These are phyloP conservation scores for Ogataea pilisensis DNA, from an alignment of 805 yeast species.

Conservation along the genomic window DNA sequence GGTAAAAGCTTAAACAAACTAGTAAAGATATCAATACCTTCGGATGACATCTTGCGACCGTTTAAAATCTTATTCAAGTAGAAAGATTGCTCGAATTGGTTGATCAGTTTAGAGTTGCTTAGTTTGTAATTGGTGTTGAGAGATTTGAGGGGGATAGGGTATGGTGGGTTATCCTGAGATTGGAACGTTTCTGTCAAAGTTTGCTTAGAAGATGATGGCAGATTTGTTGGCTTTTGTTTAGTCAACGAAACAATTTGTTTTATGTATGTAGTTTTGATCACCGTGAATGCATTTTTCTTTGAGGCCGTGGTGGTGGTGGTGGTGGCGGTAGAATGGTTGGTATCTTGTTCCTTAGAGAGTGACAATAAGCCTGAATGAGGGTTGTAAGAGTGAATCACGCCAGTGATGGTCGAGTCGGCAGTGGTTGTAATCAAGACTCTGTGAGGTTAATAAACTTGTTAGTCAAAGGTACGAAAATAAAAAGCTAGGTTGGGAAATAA, in stretches of 20 bases:
- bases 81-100: slow-evolving; percentile 21
- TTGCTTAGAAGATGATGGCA: slow-evolving; percentile 2
- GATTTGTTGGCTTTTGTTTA: slow-evolving; percentile 34
- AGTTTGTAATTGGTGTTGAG: slow-evolving; percentile 16
- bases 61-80: slow-evolving; percentile 20
- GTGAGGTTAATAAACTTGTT: neutral
- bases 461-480: slow-evolving; percentile 3
- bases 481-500: too few relatives aligned
- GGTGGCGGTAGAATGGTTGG: slow-evolving; percentile 20
- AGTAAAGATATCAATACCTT: slow-evolving; percentile 26
- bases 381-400: slow-evolving; percentile 59
- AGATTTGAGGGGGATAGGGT: slow-evolving; percentile 14
- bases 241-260: slow-evolving; percentile 42
- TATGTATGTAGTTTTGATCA: slow-evolving; percentile 55
- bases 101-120: slow-evolving; percentile 15
- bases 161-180: slow-evolving; percentile 17
- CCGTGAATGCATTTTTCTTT: slow-evolving; percentile 35
- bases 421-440: slow-evolving; percentile 60
- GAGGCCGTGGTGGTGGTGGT: slow-evolving; percentile 17
- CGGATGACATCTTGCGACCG: slow-evolving; percentile 21
- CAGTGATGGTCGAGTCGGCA: slow-evolving; percentile 54
- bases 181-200: slow-evolving; percentile 17
- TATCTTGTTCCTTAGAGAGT: slow-evolving; percentile 29
- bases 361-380: slow-evolving; percentile 42
- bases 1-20: slow-evolving; percentile 28